Percentiles rank a stretch among this genome's conserved stretches.
phyloP scores from a whole-genome alignment of 1,284 basidiomycete genomes.

The Cryptococcus deneoformans region DNA sequence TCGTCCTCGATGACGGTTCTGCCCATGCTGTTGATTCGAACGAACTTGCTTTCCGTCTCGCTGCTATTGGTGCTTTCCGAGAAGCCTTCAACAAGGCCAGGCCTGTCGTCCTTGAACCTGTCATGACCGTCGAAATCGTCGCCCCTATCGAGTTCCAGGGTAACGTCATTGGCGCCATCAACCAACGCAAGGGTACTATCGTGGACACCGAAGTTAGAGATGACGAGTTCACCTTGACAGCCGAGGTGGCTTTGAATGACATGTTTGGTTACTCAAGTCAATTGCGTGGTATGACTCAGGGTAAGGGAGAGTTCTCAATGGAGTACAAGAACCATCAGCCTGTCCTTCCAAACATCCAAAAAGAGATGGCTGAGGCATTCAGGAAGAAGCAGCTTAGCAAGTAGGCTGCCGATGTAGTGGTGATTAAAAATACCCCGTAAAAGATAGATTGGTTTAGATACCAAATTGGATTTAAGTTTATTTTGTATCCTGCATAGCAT shows the following conservation, averaged over 20 bases:
- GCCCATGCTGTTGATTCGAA: conserved; percentile 97
- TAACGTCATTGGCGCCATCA: conserved; percentile 91
- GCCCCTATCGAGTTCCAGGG: conserved; percentile 98
- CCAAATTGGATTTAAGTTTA: not conserved
- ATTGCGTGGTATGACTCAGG: conserved; percentile 90
- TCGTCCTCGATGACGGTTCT: conserved; percentile 89
- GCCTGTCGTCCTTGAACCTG: conserved; percentile 88
- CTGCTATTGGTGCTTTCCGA: conserved; percentile 87
- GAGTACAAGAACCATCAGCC: conserved; percentile 88
- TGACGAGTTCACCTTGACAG: conserved; percentile 90
- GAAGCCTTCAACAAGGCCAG: conserved; percentile 78
- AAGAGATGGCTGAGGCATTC: conserved; percentile 71
- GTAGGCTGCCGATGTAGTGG: conserved; percentile 3
- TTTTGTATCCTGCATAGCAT: conserved; percentile 3
- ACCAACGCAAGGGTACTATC: conserved; percentile 90
- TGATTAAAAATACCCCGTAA: not conserved
- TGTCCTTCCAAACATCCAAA: conserved; percentile 85
- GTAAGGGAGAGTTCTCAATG: conserved; percentile 97
- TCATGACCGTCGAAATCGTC: conserved; percentile 98
- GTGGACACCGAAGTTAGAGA: conserved; percentile 95
- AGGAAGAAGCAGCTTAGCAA: conserved; percentile 53
- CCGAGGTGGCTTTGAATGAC: conserved; percentile 94
- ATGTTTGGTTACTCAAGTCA: conserved; percentile 98
- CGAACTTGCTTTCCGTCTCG: conserved; percentile 91
- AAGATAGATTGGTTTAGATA: not conserved